A percentile compares a stretch with the other conserved stretches of the same genome.
Evolutionary conservation across 345 rosid species (phyloP).

Genomic region (Lagerstroemia speciosa): DNA sequence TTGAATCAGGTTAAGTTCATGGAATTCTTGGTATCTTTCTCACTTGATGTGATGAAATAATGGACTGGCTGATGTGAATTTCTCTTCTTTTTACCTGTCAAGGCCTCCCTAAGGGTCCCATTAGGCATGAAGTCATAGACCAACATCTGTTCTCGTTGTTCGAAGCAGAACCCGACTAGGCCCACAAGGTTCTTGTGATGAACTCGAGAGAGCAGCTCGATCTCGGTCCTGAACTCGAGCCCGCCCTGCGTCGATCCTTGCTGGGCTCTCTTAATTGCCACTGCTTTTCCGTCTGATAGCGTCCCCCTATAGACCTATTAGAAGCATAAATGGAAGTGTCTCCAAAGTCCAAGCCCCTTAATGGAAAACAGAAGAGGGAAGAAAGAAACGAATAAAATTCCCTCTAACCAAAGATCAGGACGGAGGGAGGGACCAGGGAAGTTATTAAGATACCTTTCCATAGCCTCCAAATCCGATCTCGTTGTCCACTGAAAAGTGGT

Average conservation of each 20-base stretch:
- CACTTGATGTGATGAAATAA: no score
- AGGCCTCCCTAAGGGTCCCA: conserved; percentile 72
- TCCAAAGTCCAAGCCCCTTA: not conserved
- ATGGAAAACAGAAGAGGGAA: not conserved
- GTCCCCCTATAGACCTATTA: conserved; percentile 76
- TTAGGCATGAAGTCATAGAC: conserved; percentile 84
- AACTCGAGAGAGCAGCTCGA: conserved; percentile 89
- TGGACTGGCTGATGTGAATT: no score
- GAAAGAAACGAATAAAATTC: no score
- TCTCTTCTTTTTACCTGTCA: conserved; percentile 54
- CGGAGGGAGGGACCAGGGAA: no score
- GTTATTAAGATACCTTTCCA: conserved; percentile 48
- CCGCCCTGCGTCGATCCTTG: conserved; percentile 94
- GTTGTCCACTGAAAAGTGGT: conserved; percentile 52
- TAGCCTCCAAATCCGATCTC: conserved; percentile 94
- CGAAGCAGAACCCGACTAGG: conserved; percentile 84
- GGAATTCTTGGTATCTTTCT: no score
- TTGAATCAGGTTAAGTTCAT: no score
- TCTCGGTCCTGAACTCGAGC: conserved; percentile 90
- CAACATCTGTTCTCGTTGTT: conserved; percentile 93
- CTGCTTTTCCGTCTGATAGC: conserved; percentile 59
- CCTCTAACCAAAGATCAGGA: not conserved
- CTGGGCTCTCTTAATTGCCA: conserved; percentile 92
- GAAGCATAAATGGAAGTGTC: not conserved
- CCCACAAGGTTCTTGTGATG: conserved; percentile 93